Base-by-base conservation (phyloP, 2,329 filamentous ascomycete genomes). In the Cladophialophora chaetospira region DNA sequence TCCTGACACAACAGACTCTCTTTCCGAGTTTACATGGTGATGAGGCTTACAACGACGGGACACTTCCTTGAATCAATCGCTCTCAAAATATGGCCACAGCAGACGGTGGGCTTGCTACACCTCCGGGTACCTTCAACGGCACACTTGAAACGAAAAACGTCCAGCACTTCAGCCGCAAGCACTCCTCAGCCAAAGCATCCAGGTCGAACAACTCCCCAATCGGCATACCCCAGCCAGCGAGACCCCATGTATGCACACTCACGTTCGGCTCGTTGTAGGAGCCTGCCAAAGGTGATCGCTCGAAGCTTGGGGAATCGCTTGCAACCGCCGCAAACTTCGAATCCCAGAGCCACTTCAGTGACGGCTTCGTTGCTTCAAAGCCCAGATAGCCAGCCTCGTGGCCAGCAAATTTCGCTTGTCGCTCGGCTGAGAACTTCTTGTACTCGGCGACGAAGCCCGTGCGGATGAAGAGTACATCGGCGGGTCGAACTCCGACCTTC, bases 301-400 rank as follows among this genome's bases (percentile, higher is more conserved):
- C 68, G 36, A 69, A 68, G 10, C 66, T 67, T 2, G 68, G 66
- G 5, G 66, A 62, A 57, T 70, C 68, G 15, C 68, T 63, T 2
- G 65, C 68, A 4, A 70, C 61, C 17, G 68, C 68, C n/a, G 68
- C 58, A 38, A 70, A 70, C 36, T 69, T 63, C 9, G 62, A 64
- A 9, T 69, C 65, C 68, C 68, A 70, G 15, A 70, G n/a, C 68
- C 67, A 70, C 21, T 63, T 59, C 8, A 70, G 51, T 43, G 66
- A 65, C 47, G 69, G 67, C 1, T 69, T 63, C 1, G 67, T 68
- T 15, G 36, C 36, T 15, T 36, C 71, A 47, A 73, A 77, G 38
- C 75, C 71, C 5, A 77, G 68, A 6, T 75, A 60, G 8, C 70
- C 70, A 11, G 75, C 78, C 62, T 82, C 80, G 9, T 78, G 75